A percentile compares a stretch with the other conserved stretches of the same genome.
phyloP scores from a whole-genome alignment of 139 green algal genomes.

The Desmodesmus armatus region DNA sequence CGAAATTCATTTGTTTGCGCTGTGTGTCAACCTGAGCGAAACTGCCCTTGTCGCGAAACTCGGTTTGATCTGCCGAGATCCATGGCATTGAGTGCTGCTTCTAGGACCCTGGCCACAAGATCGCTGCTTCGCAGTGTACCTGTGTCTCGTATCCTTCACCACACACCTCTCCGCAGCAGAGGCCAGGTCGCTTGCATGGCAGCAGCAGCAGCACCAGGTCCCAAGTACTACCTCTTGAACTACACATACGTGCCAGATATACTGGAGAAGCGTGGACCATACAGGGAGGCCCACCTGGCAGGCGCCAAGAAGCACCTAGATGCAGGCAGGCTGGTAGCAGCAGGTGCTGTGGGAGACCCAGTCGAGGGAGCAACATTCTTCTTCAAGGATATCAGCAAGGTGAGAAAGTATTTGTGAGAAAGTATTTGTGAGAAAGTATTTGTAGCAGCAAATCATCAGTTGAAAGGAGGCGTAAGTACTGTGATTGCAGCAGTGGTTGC shows the following conservation, averaged over 20 bases:
- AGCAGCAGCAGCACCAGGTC: slow-evolving; percentile 13
- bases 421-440: not conserved
- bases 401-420: no score
- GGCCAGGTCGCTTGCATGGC: slow-evolving; percentile 23
- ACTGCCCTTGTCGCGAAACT: no score
- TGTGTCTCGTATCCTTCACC: no score
- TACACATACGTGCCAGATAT: slow-evolving; percentile 75
- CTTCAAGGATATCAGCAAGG: slow-evolving; percentile 58
- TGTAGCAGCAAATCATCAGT: not conserved
- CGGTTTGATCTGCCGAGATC: no score
- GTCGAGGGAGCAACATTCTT: slow-evolving; percentile 76
- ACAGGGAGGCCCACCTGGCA: slow-evolving; percentile 72
- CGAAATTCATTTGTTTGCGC: no score
- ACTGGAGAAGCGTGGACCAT: slow-evolving; percentile 78
- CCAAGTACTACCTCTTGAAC: slow-evolving; percentile 25
- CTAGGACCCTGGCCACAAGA: no score
- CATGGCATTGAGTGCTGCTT: no score
- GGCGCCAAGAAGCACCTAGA: slow-evolving; percentile 71
- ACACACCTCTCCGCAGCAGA: not conserved
- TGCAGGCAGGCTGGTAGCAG: slow-evolving; percentile 75
- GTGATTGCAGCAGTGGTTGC: no score
- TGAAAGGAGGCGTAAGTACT: no score
- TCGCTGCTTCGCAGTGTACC: no score
- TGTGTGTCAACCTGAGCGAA: no score
- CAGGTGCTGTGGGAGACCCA: slow-evolving; percentile 72